phyloP scores from a whole-genome alignment of 306 rosid species.

The Castanopsis chinensis region DNA sequence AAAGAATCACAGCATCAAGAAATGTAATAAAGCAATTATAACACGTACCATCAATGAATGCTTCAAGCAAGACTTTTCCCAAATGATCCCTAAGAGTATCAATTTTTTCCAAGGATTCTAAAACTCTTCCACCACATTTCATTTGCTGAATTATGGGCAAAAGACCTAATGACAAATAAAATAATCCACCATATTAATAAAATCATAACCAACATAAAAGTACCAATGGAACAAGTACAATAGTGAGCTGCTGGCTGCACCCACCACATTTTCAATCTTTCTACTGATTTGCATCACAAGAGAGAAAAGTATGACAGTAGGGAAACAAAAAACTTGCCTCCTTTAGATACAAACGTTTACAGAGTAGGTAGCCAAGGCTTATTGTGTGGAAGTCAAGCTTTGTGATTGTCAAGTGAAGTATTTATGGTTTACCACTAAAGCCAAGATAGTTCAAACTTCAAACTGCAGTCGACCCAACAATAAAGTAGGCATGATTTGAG shows the following conservation, averaged over 20 bases:
- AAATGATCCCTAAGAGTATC: slow-evolving; percentile 38
- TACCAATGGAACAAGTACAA: not conserved
- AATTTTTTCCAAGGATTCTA: slow-evolving; percentile 58
- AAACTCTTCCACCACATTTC: slow-evolving; percentile 55
- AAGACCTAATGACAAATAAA: slow-evolving; percentile 53
- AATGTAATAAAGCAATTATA: slow-evolving; percentile 19
- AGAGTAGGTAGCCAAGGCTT: not conserved
- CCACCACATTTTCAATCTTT: slow-evolving; percentile 2
- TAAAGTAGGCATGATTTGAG: not conserved
- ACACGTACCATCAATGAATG: slow-evolving; percentile 60
- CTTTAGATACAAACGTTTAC: not conserved
- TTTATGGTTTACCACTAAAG: not conserved
- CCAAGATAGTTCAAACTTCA: not conserved
- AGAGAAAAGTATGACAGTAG: not conserved
- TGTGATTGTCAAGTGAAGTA: not conserved
- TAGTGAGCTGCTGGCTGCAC: not conserved
- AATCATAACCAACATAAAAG: slow-evolving; percentile 14
- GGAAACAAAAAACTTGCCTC: not conserved
- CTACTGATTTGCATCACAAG: not conserved
- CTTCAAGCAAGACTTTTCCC: slow-evolving; percentile 56
- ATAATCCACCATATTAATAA: slow-evolving; percentile 23
- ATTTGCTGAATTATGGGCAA: slow-evolving; percentile 71
- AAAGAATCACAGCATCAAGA: not conserved
- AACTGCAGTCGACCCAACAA: not conserved
- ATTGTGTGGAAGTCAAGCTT: slow-evolving; percentile 2